Conservation (phyloP, 2,329 filamentous ascomycete species). For the Chrysoporthe austroafricana region DNA sequence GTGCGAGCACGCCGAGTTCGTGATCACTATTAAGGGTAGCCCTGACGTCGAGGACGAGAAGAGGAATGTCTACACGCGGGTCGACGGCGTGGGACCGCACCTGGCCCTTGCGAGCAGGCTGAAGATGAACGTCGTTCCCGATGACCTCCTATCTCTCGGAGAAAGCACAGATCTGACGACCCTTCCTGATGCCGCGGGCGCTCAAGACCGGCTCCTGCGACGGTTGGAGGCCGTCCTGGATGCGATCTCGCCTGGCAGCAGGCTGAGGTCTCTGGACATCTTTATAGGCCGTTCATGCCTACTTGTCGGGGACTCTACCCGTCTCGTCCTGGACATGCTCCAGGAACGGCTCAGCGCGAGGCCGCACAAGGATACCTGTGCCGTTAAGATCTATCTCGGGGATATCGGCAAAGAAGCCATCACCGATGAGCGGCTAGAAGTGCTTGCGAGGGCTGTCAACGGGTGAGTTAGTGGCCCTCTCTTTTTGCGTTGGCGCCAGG, state of each 20-base stretch:
- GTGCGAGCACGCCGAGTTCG: slow-evolving; percentile 5
- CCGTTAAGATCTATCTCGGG: slow-evolving; percentile 5
- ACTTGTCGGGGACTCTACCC: background rate
- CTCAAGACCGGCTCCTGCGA: background rate
- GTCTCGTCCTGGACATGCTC: background rate
- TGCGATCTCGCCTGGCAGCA: background rate
- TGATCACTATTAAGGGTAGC: background rate
- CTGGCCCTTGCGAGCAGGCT: slow-evolving; percentile 3
- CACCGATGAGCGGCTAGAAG: background rate
- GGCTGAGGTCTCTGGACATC: background rate
- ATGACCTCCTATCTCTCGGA: background rate
- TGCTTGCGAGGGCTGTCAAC: background rate
- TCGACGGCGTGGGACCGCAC: background rate
- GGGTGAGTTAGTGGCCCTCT: background rate
- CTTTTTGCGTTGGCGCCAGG: background rate
- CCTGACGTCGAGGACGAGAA: background rate
- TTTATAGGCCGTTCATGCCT: slow-evolving; percentile 2
- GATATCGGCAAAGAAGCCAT: background rate
- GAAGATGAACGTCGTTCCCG: slow-evolving; percentile 7
- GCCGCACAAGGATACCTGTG: background rate
- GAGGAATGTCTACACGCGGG: background rate
- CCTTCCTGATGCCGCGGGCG: background rate
- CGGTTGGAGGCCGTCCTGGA: slow-evolving; percentile 10
- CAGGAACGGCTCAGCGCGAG: background rate
- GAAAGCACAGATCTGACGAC: background rate